Conservation (phyloP, 306 rosid species). For the Pterocarpus macrocarpus region DNA sequence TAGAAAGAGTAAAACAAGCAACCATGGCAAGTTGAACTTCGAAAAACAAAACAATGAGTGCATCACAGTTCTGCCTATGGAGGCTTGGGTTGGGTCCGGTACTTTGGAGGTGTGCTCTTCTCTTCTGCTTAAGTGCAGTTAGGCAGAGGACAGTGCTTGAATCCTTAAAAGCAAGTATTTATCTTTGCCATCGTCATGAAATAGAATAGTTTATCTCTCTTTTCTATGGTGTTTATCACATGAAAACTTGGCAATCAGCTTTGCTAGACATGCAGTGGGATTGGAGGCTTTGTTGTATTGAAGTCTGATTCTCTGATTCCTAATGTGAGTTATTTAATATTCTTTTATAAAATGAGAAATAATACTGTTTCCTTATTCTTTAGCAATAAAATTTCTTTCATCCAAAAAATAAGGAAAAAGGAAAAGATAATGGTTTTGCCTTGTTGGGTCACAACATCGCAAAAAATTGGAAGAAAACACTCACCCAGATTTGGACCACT, state of each 20-base stretch:
- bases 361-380: background rate
- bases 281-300: conserved; percentile 11
- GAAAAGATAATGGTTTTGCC: background rate
- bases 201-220: conserved; percentile 9
- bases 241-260: background rate
- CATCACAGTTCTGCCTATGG: background rate
- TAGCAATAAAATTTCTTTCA: conserved; percentile 4
- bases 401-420: background rate
- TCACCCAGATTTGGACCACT: conserved; percentile 85
- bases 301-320: background rate
- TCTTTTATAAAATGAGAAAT: conserved; percentile 12
- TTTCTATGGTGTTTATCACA: conserved; percentile 18
- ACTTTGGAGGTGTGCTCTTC: background rate
- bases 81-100: conserved; percentile 16
- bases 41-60: no score
- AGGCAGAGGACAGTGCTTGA: conserved; percentile 1
- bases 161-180: background rate
- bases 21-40: conserved; percentile 8
- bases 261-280: conserved; percentile 6
- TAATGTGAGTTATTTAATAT: background rate
- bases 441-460: background rate
- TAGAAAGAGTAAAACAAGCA: conserved; percentile 33
- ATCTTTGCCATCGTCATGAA: conserved; percentile 4
- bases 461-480: conserved; percentile 23
- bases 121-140: conserved; percentile 27